Evolutionary conservation across 2,329 filamentous ascomycete genomes (phyloP), one percentile per base, ranked within the genome.

Genomic region (Neonectria neomacrospora): DNA sequence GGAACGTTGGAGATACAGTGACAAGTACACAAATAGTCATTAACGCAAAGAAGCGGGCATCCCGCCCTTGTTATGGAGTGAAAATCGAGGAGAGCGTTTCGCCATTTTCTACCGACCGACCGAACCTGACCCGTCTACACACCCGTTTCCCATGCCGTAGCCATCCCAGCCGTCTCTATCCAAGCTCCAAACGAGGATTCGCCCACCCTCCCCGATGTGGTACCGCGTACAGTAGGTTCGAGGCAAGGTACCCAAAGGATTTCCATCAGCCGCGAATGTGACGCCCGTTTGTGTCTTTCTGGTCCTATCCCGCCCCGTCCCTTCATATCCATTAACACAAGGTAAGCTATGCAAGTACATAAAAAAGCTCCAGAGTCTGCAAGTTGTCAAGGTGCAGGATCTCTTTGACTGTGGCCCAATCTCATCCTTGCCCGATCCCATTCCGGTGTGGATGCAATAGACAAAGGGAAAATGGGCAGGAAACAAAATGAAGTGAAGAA

Each of bases 211-310:
- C 54, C 71, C 69, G 67, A 71, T 39, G 68, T 73, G 66, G 71
- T 68, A 73, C 69, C 58, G 51, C 71, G 71, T 71, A 56, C 41
- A 64, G 60, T 56, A 71, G 58, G 61, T 70, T 69, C 58, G 47
- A 50, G 57, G 67, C 61, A 68, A 72, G 44, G 67, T 45, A 68
- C 68, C 66, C 59, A 52, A 66, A 53, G 47, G 48, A 37, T 34
- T 34, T 34, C 41, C 50, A 63, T 58, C 42, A 42, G 50, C 32
- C 28, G 34, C 34, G 14, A 34, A 41, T 54, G 50, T 26, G 22
- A 32, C 56, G 32, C 56, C 50, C 39, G 41, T 32, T 47, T 42
- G 32, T 54, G 41, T 54, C 23, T 30, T 44, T 44, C 47, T 52
- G 22, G 48, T 50, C 67, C 42, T 51, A 18, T 16, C 23, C n/a